These are phyloP conservation scores for Pseudozyma sp. DNA, from an alignment of 1,284 basidiomycete genomes.

Conservation along the genomic window DNA sequence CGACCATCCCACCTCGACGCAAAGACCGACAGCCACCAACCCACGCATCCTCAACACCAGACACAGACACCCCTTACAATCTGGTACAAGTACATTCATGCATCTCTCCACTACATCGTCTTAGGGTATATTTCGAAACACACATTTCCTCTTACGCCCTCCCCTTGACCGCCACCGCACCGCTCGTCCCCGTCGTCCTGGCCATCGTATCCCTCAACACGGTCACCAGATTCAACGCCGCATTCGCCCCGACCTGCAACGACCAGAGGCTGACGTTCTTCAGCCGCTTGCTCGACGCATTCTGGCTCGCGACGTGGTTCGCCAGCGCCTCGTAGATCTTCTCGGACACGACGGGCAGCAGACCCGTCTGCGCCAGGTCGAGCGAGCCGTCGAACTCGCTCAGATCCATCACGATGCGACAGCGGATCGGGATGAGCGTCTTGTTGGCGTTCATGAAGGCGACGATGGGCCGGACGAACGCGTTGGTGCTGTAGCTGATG, in stretches of 20 bases:
- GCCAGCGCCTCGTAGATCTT: constrained; percentile 68
- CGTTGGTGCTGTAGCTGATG: constrained; percentile 90
- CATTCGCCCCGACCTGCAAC: constrained; percentile 52
- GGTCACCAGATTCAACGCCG: constrained; percentile 41
- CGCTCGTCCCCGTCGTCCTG: constrained; percentile 27
- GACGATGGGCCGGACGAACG: constrained; percentile 95
- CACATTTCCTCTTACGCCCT: too few species aligned
- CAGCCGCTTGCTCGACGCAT: constrained; percentile 59
- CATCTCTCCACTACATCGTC: neutral
- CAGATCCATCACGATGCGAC: constrained; percentile 66
- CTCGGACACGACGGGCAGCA: constrained; percentile 62
- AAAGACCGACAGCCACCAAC: too few species aligned
- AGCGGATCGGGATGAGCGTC: constrained; percentile 64
- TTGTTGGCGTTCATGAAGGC: constrained; percentile 80
- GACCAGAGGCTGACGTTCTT: constrained; percentile 65
- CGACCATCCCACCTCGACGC: neutral
- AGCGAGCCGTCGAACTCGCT: constrained; percentile 67
- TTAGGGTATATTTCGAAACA: neutral
- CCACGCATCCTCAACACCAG: neutral
- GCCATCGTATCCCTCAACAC: constrained; percentile 43
- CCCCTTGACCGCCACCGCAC: constrained; percentile 4
- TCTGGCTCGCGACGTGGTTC: constrained; percentile 63
- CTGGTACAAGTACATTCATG: neutral
- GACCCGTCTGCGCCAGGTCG: constrained; percentile 66
- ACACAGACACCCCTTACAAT: neutral